A percentile compares a stretch with the other conserved stretches of the same genome.
Evolutionary conservation across 2,329 filamentous ascomycete genomes (phyloP).

Genomic region (Emergomyces pasteurianus): DNA sequence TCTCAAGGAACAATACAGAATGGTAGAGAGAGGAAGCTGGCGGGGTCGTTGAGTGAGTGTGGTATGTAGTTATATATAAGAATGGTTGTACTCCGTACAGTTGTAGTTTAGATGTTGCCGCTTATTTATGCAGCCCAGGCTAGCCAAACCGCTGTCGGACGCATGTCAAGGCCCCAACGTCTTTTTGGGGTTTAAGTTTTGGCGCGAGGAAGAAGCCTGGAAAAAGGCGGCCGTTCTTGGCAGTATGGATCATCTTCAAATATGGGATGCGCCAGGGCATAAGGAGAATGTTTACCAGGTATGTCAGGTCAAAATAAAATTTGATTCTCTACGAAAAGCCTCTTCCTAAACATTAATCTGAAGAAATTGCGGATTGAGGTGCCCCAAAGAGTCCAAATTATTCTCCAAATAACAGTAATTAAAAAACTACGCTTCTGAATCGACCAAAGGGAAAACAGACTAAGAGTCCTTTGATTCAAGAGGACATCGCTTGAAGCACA

Average conservation of each 20-base stretch:
- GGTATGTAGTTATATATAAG: not conserved
- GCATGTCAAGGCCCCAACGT: not conserved
- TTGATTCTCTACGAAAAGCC: not conserved
- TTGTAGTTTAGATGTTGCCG: too few species aligned
- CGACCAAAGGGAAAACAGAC: not conserved
- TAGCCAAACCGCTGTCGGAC: not conserved
- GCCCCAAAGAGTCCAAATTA: not conserved
- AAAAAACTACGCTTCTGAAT: not conserved
- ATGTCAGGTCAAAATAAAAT: not conserved
- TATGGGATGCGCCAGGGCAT: too few species aligned
- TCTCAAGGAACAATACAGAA: not conserved
- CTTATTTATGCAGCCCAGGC: not conserved
- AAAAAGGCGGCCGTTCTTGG: not conserved
- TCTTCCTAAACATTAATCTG: not conserved
- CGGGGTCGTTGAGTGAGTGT: not conserved
- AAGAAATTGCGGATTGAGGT: not conserved
- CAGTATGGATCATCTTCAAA: not conserved
- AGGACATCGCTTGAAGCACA: not conserved
- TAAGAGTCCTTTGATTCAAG: too few species aligned
- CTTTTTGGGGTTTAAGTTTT: not conserved
- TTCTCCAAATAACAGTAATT: not conserved
- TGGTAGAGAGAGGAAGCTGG: not conserved
- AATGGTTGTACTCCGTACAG: not conserved
- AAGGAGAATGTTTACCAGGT: too few species aligned
- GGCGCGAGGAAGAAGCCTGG: not conserved